Evolutionary conservation across 768 basidiomycete species (phyloP).

Genomic region (Guyanaporus albipodus): DNA sequence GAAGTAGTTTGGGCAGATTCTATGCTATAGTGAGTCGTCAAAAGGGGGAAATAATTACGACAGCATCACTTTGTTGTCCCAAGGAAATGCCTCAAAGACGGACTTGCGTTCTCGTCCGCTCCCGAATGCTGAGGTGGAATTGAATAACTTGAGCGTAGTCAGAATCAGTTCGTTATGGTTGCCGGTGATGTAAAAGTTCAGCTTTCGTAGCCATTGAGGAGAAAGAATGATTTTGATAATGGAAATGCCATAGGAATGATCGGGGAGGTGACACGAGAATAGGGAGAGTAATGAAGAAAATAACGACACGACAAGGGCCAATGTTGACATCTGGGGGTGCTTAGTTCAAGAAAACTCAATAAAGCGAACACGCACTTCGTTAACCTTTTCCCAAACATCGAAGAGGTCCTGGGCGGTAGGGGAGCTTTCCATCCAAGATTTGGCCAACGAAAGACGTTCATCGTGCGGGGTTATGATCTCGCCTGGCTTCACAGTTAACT

Average conservation of each 20-base stretch:
- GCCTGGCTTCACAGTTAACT: constrained; percentile 43
- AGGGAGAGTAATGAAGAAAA: constrained; percentile 60
- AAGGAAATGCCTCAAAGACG: constrained; percentile 66
- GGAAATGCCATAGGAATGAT: constrained; percentile 58
- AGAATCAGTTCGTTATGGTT: constrained; percentile 64
- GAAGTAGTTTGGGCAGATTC: constrained; percentile 63
- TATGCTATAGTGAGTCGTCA: constrained; percentile 23
- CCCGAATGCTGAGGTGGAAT: constrained; percentile 57
- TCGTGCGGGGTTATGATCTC: constrained; percentile 57
- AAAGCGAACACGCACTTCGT: constrained; percentile 39
- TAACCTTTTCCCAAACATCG: constrained; percentile 52
- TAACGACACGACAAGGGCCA: constrained; percentile 46
- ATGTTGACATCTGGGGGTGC: constrained; percentile 37
- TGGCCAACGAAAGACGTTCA: constrained; percentile 53
- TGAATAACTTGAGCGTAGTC: constrained; percentile 60
- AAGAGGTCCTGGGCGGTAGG: constrained; percentile 62
- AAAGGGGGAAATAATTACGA: neutral
- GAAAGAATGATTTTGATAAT: constrained; percentile 60
- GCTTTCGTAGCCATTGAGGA: constrained; percentile 47
- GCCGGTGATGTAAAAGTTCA: constrained; percentile 62
- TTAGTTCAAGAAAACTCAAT: neutral
- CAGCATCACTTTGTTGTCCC: constrained; percentile 66
- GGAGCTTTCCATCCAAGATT: constrained; percentile 56
- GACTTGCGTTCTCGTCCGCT: constrained; percentile 61
- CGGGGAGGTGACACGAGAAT: constrained; percentile 63